Evolutionary conservation across 2,329 filamentous ascomycete species (phyloP).

Genomic region (Aureobasidium sp.): DNA sequence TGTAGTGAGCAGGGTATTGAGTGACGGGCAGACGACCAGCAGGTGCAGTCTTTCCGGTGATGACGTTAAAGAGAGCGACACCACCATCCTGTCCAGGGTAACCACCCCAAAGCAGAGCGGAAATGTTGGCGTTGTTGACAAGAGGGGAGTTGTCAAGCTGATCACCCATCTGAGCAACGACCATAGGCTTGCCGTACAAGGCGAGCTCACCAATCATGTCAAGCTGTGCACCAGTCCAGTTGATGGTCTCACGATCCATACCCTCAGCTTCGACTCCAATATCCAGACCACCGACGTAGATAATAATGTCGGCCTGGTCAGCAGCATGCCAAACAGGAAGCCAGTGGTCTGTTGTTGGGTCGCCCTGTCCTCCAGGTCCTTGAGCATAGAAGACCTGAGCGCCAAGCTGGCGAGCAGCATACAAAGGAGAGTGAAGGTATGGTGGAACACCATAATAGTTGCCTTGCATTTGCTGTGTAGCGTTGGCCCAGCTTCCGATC

Average conservation of each 20-base stretch:
- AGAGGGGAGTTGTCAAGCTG: slow-evolving; percentile 48
- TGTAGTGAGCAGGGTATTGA: slow-evolving; percentile 49
- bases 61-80: slow-evolving; percentile 46
- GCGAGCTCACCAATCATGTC: slow-evolving; percentile 45
- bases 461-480: slow-evolving; percentile 51
- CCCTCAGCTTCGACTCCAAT: slow-evolving; percentile 46
- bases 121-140: slow-evolving; percentile 42
- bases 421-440: slow-evolving; percentile 48
- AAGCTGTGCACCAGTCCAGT: slow-evolving; percentile 48
- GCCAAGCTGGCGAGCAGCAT: slow-evolving; percentile 43
- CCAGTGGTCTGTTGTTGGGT: slow-evolving; percentile 30
- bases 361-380: slow-evolving; percentile 30
- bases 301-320: slow-evolving; percentile 43
- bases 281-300: slow-evolving; percentile 52
- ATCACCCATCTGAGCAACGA: slow-evolving; percentile 48
- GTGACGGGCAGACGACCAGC: slow-evolving; percentile 51
- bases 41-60: slow-evolving; percentile 45
- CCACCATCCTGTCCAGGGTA: slow-evolving; percentile 57
- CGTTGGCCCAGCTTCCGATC: slow-evolving; percentile 54
- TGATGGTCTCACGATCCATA: slow-evolving; percentile 45
- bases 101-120: slow-evolving; percentile 50
- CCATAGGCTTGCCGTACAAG: slow-evolving; percentile 41
- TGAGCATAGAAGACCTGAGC: slow-evolving; percentile 41
- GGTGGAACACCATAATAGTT: slow-evolving; percentile 53
- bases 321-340: slow-evolving; percentile 31